These are phyloP conservation scores for Mycena vulgaris DNA, from an alignment of 768 basidiomycete genomes.

Conservation along the genomic window DNA sequence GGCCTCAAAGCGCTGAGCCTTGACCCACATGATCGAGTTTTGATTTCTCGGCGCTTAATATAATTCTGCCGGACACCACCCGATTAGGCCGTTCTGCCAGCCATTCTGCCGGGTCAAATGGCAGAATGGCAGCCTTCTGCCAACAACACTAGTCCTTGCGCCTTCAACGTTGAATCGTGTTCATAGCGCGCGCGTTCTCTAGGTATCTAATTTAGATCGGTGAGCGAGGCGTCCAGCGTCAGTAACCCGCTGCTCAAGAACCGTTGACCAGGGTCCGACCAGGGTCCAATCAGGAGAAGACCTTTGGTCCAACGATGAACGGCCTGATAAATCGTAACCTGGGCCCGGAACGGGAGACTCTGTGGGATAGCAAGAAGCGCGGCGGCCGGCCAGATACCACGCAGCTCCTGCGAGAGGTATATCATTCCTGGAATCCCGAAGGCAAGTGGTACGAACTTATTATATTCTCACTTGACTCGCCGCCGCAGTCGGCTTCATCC, in stretches of 20 bases:
- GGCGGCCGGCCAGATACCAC: constrained; percentile 85
- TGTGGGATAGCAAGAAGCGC: constrained; percentile 85
- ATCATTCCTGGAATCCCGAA: constrained; percentile 80
- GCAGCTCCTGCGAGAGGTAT: constrained; percentile 81
- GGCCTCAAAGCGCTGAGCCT: too few species aligned
- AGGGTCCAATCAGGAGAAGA: constrained; percentile 88
- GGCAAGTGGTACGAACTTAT: constrained; percentile 52
- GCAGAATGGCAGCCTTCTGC: too few species aligned
- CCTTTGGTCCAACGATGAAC: constrained; percentile 76
- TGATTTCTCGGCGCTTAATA: too few species aligned
- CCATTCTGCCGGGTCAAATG: too few species aligned
- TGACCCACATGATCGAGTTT: too few species aligned
- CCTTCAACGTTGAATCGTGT: too few species aligned
- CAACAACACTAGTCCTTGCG: too few species aligned
- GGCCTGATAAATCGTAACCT: constrained; percentile 80
- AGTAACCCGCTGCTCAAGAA: too few species aligned
- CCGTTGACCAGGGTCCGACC: constrained; percentile 20
- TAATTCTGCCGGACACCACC: too few species aligned
- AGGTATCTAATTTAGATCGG: constrained; percentile 89
- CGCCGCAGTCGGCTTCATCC: constrained; percentile 80
- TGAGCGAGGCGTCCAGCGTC: constrained; percentile 36
- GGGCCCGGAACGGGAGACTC: constrained; percentile 78
- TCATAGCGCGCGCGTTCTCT: background rate
- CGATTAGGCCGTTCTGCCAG: too few species aligned
- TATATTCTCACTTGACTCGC: background rate